Base-by-base conservation (phyloP, 257 asterid species). In the Solanum gandarillasii region DNA sequence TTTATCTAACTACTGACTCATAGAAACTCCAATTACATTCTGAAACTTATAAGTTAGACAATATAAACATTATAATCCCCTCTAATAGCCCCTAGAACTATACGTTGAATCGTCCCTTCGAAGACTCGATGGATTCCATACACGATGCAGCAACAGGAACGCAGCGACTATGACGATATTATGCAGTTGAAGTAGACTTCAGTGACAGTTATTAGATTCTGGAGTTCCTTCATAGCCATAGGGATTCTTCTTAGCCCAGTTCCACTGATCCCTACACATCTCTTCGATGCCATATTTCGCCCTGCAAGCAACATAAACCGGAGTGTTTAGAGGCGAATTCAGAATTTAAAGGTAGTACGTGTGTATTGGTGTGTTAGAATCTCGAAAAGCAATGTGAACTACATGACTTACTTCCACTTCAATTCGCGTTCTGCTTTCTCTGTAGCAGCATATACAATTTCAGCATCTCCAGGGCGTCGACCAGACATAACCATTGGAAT, bases 391-490 rank as follows among this genome's bases (percentile, higher is more conserved):
- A 78, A 25, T 76, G 36, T 25, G 6, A 78, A 78, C 65, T 25
- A 46, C 39, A 43, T 29, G 20, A 88, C 98, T 94, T 94, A 97
- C 99, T 94, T 97, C 99, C 99, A 97, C 86, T 94, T 97, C 92
- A 97, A 87, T 83, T 96, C 98, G 0, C 91, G 91, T 91, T 93
- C 98, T 38, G 99, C 99, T 89, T 96, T 97, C 87, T 92, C 92
- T 3, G 99, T 97, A 90, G 94, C 93, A 62, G 98, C 99, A 86
- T 91, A 97, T 62, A 97, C 98, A 32, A 91, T 81, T 95, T 96
- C 99, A 83, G 99, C 98, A 93, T 97, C 99, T 74, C 99, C 99
- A 36, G 99, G 95, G 25, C 99, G 98, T 67, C 99, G 94, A 65
- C 90, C 95, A 89, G 98, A 95, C 90, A 86, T 92, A 90, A 94